phyloP scores from a whole-genome alignment of 1,139 yeast genomes.

The Magnusiomyces sp. region DNA sequence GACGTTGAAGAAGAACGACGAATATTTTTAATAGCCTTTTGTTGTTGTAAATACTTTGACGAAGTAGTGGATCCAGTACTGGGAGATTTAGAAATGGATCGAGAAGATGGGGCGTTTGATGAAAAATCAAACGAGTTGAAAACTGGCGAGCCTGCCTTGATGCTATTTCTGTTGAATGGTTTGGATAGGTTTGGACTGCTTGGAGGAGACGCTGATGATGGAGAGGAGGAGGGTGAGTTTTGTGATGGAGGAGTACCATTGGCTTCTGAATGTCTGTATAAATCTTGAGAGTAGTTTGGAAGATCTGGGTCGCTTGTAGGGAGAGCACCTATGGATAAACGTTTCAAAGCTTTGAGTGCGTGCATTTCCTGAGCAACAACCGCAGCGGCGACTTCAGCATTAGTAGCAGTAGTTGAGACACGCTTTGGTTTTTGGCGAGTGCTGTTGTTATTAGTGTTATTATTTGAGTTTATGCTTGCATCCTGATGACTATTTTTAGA shows the following conservation, averaged over 20 bases:
- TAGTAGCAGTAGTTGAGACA: slow-evolving; percentile 9
- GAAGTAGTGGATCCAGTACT: background rate
- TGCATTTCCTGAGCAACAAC: slow-evolving; percentile 44
- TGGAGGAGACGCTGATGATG: background rate
- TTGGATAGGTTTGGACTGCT: background rate
- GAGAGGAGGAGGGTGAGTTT: slow-evolving; percentile 7
- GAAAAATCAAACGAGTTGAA: slow-evolving; percentile 9
- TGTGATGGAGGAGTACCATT: background rate
- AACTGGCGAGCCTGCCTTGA: background rate
- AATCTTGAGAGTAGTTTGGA: slow-evolving; percentile 23
- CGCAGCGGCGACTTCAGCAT: slow-evolving; percentile 27
- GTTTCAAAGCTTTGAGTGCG: slow-evolving; percentile 39
- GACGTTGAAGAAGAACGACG: background rate
- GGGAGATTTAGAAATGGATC: background rate
- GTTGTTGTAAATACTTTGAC: background rate
- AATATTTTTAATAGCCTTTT: background rate
- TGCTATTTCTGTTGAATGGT: background rate
- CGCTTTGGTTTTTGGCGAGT: background rate
- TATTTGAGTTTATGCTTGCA: background rate
- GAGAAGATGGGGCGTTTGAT: slow-evolving; percentile 3
- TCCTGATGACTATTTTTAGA: background rate
- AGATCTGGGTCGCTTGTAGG: slow-evolving; percentile 41
- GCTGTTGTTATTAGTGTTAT: background rate
- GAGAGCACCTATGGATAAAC: slow-evolving; percentile 39
- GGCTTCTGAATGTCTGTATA: slow-evolving; percentile 1